Conservation (phyloP, 495 filamentous ascomycete genomes). For the Hypomontagnella submonticulosa region DNA sequence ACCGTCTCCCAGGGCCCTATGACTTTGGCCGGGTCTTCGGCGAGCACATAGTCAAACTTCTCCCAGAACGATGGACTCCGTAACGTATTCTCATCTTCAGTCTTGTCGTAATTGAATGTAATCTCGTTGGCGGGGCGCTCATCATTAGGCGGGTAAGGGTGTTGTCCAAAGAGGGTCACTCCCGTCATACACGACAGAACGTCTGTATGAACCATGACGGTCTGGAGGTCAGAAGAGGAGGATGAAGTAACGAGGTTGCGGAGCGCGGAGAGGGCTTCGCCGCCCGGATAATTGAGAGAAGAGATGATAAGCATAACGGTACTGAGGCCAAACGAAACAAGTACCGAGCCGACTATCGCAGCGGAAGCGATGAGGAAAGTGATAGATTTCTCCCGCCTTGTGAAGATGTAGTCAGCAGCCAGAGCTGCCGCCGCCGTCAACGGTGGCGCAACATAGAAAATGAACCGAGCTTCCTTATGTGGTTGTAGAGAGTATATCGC, state of each 20-base stretch:
- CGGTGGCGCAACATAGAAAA: constrained; percentile 85
- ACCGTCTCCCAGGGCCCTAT: constrained; percentile 76
- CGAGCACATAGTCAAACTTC: constrained; percentile 81
- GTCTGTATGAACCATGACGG: constrained; percentile 75
- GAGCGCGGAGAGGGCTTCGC: constrained; percentile 70
- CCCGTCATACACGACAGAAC: constrained; percentile 94
- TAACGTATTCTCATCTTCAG: constrained; percentile 66
- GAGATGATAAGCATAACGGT: constrained; percentile 74
- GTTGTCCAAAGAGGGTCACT: constrained; percentile 84
- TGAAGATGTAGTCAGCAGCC: constrained; percentile 79
- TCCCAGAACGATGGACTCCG: constrained; percentile 78
- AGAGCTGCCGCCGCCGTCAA: constrained; percentile 82
- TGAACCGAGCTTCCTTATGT: constrained; percentile 97
- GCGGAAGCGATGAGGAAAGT: constrained; percentile 68
- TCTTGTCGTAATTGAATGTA: constrained; percentile 67
- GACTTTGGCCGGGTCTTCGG: constrained; percentile 68
- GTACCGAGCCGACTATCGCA: constrained; percentile 65
- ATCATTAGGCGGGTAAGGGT: constrained; percentile 37
- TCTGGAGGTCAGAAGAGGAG: constrained; percentile 46
- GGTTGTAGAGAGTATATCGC: constrained; percentile 84
- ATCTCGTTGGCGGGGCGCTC: constrained; percentile 31
- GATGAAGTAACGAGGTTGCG: constrained; percentile 58
- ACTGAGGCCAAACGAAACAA: constrained; percentile 67
- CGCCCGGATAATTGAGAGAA: constrained; percentile 89
- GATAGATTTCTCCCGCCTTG: constrained; percentile 67